A percentile compares a stretch with the other conserved stretches of the same genome.
Conservation (phyloP, 2,329 filamentous ascomycete genomes). For the Trichoderma atrobrunneum region DNA sequence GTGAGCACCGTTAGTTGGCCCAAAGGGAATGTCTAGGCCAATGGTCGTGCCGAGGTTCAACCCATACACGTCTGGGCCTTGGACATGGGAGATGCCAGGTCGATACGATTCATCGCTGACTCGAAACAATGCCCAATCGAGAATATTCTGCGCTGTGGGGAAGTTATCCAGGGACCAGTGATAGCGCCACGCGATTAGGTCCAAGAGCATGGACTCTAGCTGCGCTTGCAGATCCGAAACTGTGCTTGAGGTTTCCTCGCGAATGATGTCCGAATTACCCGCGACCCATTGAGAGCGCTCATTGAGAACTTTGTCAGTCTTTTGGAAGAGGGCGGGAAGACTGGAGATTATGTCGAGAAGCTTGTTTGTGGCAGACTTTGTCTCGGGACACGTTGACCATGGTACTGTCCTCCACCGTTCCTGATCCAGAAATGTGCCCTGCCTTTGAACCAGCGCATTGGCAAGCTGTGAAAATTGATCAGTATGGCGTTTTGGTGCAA, state of each 20-base stretch:
- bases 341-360: background rate
- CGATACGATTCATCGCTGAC: background rate
- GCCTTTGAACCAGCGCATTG: conserved; percentile 1
- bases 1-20: too few species aligned
- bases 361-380: background rate
- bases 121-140: background rate
- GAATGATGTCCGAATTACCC: background rate
- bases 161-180: background rate
- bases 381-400: background rate
- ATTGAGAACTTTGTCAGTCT: background rate
- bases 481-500: background rate
- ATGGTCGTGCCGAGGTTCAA: background rate
- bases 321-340: background rate
- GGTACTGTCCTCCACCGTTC: background rate
- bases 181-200: background rate
- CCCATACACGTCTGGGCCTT: background rate
- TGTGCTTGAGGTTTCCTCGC: background rate
- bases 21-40: background rate
- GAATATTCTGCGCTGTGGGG: background rate
- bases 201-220: background rate
- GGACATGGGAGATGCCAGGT: background rate
- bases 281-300: background rate
- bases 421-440: background rate
- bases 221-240: background rate
- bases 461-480: background rate